Percentiles rank a stretch among this genome's conserved stretches.
Conservation (phyloP, 176 grass and related monocot genomes). For the Chloris gayana region DNA sequence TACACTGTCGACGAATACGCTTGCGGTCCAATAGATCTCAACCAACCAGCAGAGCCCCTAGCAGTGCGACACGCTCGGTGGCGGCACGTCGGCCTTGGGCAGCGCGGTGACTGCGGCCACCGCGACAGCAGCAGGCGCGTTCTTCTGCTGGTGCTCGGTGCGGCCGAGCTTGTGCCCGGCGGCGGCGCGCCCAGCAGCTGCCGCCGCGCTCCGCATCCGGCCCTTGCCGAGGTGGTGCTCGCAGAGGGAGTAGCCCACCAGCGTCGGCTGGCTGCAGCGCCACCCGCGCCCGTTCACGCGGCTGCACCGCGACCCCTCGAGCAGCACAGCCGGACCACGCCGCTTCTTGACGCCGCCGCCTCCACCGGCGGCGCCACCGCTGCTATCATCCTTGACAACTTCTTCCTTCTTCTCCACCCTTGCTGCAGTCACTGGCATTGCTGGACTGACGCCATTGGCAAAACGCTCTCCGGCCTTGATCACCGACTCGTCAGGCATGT, state of each 20-base stretch:
- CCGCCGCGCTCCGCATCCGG: constrained; percentile 39
- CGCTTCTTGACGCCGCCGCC: constrained; percentile 23
- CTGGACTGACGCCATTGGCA: background rate
- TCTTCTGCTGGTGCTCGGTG: constrained; percentile 39
- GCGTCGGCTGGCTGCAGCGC: constrained; percentile 88
- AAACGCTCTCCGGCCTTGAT: constrained; percentile 8
- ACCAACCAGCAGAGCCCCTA: background rate
- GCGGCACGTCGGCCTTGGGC: background rate
- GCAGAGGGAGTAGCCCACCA: constrained; percentile 87
- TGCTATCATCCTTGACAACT: constrained; percentile 9
- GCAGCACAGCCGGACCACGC: constrained; percentile 46
- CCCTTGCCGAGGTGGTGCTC: constrained; percentile 97
- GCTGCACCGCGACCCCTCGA: constrained; percentile 90
- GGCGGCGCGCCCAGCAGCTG: background rate
- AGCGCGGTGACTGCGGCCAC: background rate
- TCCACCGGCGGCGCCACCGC: background rate
- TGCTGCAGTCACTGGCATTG: background rate
- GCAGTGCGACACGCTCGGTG: constrained; percentile 10
- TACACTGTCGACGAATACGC: constrained; percentile 5
- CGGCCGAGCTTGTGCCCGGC: constrained; percentile 51
- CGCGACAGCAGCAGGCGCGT: background rate
- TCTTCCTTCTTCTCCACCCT: constrained; percentile 27
- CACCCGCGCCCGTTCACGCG: constrained; percentile 94
- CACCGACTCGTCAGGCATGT: background rate
- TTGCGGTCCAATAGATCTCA: background rate